A percentile compares a stretch with the other conserved stretches of the same genome.
Evolutionary conservation across 1,139 yeast species (phyloP).

Genomic region (Magnusiomyces tetraspermus): DNA sequence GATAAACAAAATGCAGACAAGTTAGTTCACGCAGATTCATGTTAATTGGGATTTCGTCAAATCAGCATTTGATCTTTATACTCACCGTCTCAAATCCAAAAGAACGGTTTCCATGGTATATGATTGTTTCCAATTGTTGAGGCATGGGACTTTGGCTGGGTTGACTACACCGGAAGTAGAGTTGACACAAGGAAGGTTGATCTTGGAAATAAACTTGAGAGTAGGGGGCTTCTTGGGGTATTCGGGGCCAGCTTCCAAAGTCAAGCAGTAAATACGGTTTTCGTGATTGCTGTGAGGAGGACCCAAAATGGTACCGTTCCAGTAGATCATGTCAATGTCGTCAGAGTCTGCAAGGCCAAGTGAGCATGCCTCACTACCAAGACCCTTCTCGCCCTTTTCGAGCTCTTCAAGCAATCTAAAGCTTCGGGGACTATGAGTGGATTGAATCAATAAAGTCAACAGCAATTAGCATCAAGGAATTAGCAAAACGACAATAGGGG

Average conservation of each 20-base stretch:
- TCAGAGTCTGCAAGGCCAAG: slow-evolving; percentile 83
- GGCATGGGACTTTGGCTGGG: slow-evolving; percentile 52
- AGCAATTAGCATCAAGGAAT: neutral
- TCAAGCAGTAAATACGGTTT: slow-evolving; percentile 80
- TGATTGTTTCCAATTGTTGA: slow-evolving; percentile 76
- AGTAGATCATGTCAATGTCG: slow-evolving; percentile 81
- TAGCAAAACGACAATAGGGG: too few species aligned
- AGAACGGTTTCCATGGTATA: slow-evolving; percentile 88
- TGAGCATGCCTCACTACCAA: slow-evolving; percentile 94
- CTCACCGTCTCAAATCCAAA: slow-evolving; percentile 65
- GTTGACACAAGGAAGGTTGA: slow-evolving; percentile 87
- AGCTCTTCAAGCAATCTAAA: slow-evolving; percentile 89
- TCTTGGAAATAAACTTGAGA: slow-evolving; percentile 68
- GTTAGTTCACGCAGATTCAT: slow-evolving; percentile 2
- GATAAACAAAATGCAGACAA: neutral
- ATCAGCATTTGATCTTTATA: neutral
- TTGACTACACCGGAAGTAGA: slow-evolving; percentile 53
- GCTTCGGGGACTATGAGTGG: slow-evolving; percentile 63
- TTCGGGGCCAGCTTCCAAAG: slow-evolving; percentile 67
- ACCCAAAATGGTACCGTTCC: slow-evolving; percentile 96
- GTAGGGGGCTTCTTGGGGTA: slow-evolving; percentile 88
- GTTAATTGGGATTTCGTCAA: too few species aligned
- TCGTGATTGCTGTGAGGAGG: slow-evolving; percentile 95
- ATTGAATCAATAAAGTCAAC: neutral
- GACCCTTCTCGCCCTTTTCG: slow-evolving; percentile 96